A percentile compares a stretch with the other conserved stretches of the same genome.
Conservation (phyloP, 305 asterid species). For the Striga hermonthica region DNA sequence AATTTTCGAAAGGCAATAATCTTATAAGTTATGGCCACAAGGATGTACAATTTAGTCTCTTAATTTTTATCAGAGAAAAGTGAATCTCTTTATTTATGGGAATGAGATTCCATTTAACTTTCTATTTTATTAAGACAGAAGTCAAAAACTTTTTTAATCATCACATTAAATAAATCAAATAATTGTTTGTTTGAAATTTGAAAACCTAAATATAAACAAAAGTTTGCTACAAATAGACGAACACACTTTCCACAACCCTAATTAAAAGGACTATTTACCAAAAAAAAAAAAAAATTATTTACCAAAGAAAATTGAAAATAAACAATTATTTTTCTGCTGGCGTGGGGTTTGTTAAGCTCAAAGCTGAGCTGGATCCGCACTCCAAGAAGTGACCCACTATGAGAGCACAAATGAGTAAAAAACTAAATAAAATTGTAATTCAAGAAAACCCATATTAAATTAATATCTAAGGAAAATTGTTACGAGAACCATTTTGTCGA, state of each 20-base stretch:
- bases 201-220: not conserved
- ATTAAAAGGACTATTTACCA: not conserved
- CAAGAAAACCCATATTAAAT: not conserved
- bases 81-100: constrained; percentile 17
- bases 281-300: not conserved
- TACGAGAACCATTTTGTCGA: too few relatives aligned
- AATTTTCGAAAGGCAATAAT: constrained; percentile 16
- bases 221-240: not conserved
- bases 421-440: not conserved
- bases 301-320: not conserved
- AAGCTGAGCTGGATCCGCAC: constrained; percentile 81
- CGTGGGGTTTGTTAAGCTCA: constrained; percentile 59
- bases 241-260: not conserved
- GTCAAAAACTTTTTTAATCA: not conserved
- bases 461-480: not conserved
- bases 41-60: not conserved
- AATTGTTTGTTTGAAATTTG: not conserved
- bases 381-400: constrained; percentile 52
- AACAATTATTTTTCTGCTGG: constrained; percentile 43
- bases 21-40: not conserved
- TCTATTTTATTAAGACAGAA: not conserved
- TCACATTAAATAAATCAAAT: not conserved
- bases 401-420: constrained; percentile 21
- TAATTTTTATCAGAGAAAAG: not conserved
- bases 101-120: not conserved